These are phyloP conservation scores for Prunus mira DNA, from an alignment of 306 rosid species.

Conservation along the genomic window DNA sequence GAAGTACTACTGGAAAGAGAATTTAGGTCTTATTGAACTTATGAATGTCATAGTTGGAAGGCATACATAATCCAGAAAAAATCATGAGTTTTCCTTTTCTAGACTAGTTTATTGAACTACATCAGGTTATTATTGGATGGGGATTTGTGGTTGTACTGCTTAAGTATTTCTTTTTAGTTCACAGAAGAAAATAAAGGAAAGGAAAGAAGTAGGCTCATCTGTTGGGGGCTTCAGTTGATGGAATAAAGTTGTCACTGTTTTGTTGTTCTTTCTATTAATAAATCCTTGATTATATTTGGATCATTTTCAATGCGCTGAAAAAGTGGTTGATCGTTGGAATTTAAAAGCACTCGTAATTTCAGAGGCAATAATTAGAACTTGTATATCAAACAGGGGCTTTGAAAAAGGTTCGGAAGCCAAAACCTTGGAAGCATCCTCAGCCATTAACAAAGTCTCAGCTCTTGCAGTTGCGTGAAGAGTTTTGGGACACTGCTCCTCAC, in stretches of 20 bases:
- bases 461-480: conserved; percentile 85
- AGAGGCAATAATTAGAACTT: conserved; percentile 15
- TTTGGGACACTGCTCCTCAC: conserved; percentile 99
- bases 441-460: conserved; percentile 90
- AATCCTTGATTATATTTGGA: background rate
- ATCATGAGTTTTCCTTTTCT: background rate
- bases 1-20: background rate
- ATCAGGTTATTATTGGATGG: background rate
- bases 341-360: conserved; percentile 10
- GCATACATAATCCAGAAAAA: background rate
- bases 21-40: background rate
- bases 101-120: background rate
- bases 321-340: conserved; percentile 10
- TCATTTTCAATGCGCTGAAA: background rate
- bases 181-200: background rate
- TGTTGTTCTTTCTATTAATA: background rate
- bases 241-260: background rate
- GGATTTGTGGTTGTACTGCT: background rate
- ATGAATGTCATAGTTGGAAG: background rate
- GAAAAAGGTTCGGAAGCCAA: conserved; percentile 88
- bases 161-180: background rate
- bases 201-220: background rate
- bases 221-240: conserved; percentile 2
- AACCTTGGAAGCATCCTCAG: conserved; percentile 99
- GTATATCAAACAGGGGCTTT: conserved; percentile 47